phyloP scores from a whole-genome alignment of 352 stramenopile species.

The Saprolegnia diclina region DNA sequence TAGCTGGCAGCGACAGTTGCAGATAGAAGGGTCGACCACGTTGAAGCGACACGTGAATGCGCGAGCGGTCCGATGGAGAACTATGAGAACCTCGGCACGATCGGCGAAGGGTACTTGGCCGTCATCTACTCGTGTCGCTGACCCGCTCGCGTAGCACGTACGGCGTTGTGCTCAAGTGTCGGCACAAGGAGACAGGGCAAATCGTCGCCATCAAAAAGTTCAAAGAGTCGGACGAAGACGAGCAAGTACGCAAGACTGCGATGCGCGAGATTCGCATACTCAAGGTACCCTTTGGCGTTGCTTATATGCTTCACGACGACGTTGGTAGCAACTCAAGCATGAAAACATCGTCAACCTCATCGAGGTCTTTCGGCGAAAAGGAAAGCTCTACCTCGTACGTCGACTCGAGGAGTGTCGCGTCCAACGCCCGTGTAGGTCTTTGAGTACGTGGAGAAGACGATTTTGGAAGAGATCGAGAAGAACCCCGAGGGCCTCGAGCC shows the following conservation, averaged over 20 bases:
- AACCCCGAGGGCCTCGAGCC: constrained; percentile 73
- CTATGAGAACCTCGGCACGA: constrained; percentile 83
- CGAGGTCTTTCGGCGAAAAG: constrained; percentile 80
- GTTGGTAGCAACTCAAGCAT: constrained; percentile 62
- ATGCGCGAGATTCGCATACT: constrained; percentile 80
- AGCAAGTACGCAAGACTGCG: constrained; percentile 85
- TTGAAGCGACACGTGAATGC: background rate
- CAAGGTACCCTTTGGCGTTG: constrained; percentile 32
- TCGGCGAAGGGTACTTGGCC: constrained; percentile 69
- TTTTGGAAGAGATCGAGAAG: constrained; percentile 86
- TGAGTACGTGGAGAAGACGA: constrained; percentile 85
- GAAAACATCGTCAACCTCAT: constrained; percentile 85
- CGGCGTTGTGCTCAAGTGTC: constrained; percentile 82
- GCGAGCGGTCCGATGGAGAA: constrained; percentile 58
- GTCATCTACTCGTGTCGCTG: background rate
- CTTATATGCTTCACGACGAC: constrained; percentile 13
- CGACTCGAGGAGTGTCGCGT: background rate
- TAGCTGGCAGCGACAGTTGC: background rate
- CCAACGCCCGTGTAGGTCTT: constrained; percentile 43
- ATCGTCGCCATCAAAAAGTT: constrained; percentile 91
- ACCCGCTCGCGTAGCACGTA: constrained; percentile 47
- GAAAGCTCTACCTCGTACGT: constrained; percentile 61
- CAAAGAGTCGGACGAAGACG: constrained; percentile 85
- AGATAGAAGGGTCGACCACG: background rate
- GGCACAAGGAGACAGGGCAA: constrained; percentile 71